Percentiles rank a stretch among this genome's conserved stretches.
These are phyloP conservation scores for Pezicula rhizophila DNA, from an alignment of 2,329 filamentous ascomycete genomes.

Conservation along the genomic window DNA sequence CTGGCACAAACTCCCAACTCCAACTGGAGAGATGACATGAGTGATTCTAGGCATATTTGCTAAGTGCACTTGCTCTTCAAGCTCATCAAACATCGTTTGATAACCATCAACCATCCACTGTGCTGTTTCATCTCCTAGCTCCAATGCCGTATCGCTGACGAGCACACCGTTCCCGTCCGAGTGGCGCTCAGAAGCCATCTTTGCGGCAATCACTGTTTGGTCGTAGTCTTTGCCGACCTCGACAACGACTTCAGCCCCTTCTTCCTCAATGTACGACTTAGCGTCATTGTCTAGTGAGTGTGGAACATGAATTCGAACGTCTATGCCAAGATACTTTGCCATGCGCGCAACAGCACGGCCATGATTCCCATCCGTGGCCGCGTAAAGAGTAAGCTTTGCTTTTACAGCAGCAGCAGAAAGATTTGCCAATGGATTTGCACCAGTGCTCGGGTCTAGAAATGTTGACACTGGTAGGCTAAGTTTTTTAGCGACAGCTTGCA, in stretches of 20 bases:
- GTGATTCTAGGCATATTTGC: constrained; percentile 35
- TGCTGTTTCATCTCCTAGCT: constrained; percentile 56
- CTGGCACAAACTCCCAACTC: constrained; percentile 67
- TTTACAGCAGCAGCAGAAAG: constrained; percentile 29
- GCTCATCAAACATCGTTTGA: constrained; percentile 61
- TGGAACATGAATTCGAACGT: constrained; percentile 56
- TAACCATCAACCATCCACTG: constrained; percentile 77
- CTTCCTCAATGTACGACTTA: constrained; percentile 45
- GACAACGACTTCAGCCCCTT: constrained; percentile 54
- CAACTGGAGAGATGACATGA: constrained; percentile 54
- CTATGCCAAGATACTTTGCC: constrained; percentile 49
- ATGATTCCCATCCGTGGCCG: constrained; percentile 70
- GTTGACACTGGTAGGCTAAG: constrained; percentile 21
- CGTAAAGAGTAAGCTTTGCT: constrained; percentile 39
- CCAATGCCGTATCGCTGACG: constrained; percentile 61
- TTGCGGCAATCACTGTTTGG: constrained; percentile 9
- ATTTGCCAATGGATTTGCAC: neutral
- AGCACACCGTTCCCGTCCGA: constrained; percentile 39
- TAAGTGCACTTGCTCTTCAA: constrained; percentile 44
- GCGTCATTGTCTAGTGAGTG: constrained; percentile 48
- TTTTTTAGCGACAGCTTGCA: constrained; percentile 44
- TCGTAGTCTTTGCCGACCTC: constrained; percentile 55
- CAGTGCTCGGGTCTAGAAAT: constrained; percentile 25
- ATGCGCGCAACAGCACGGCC: constrained; percentile 66
- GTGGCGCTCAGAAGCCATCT: neutral